Conservation (phyloP, 2,329 filamentous ascomycete genomes). For the Sporothrix inflata region DNA sequence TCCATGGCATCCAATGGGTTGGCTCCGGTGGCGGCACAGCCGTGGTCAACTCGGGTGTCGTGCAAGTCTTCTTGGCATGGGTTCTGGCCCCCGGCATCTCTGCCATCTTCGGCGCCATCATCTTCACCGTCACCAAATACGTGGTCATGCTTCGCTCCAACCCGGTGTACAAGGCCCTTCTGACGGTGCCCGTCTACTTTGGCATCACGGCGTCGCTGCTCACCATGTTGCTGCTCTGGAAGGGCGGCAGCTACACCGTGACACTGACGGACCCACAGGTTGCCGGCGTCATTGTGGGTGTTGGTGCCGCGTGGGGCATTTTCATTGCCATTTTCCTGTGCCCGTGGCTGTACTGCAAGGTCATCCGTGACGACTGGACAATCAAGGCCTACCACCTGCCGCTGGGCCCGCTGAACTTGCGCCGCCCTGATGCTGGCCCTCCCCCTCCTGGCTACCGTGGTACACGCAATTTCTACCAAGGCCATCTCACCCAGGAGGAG, state of each 20-base stretch:
- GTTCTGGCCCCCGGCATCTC: constrained; percentile 62
- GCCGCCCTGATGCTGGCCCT: constrained; percentile 46
- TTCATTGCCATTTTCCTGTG: constrained; percentile 58
- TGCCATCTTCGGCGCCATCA: constrained; percentile 55
- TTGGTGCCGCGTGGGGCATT: constrained; percentile 54
- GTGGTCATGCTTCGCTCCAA: constrained; percentile 57
- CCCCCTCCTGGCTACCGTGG: constrained; percentile 48
- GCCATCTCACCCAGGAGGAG: constrained; percentile 58
- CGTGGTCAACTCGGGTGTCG: constrained; percentile 53
- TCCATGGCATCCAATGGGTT: constrained; percentile 57
- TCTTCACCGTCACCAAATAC: constrained; percentile 62
- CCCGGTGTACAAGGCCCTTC: constrained; percentile 57
- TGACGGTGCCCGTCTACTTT: constrained; percentile 60
- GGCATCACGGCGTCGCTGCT: constrained; percentile 58
- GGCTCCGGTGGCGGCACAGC: constrained; percentile 46
- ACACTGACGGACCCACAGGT: constrained; percentile 54
- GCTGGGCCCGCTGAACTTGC: constrained; percentile 57
- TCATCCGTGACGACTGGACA: constrained; percentile 64
- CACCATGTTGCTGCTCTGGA: constrained; percentile 64
- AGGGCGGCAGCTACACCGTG: constrained; percentile 52
- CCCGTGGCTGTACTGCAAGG: constrained; percentile 61
- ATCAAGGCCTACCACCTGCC: constrained; percentile 59
- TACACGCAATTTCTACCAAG: constrained; percentile 60
- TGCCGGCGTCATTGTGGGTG: constrained; percentile 57
- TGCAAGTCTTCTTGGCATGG: constrained; percentile 65